Percentiles rank a stretch among this genome's conserved stretches.
Conservation (phyloP, 2,329 filamentous ascomycete genomes). For the Orbilia quercus region DNA sequence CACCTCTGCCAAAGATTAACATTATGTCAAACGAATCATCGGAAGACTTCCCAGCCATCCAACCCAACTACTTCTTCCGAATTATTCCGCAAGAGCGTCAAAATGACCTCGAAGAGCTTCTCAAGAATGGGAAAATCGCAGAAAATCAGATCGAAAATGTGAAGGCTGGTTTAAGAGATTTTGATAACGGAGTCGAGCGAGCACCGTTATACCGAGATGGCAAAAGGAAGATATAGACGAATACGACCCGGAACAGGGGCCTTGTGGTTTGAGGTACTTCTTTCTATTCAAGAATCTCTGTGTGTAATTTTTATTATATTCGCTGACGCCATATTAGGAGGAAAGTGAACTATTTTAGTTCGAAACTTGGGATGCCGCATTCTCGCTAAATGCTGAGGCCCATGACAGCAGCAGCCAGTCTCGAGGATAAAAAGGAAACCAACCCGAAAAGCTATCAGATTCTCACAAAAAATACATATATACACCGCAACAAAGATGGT, state of each 20-base stretch:
- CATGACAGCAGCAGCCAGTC: too few relatives aligned
- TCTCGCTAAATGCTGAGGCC: too few relatives aligned
- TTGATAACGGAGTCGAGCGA: constrained; percentile 30
- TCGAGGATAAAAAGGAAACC: too few relatives aligned
- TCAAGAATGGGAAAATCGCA: constrained; percentile 31
- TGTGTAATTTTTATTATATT: constrained; percentile 20
- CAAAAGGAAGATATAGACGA: constrained; percentile 29
- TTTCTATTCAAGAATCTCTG: constrained; percentile 24
- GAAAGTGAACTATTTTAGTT: constrained; percentile 37
- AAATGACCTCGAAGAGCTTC: constrained; percentile 37
- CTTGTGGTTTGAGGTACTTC: constrained; percentile 40
- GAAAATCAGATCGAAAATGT: constrained; percentile 43
- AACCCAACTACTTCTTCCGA: too few relatives aligned
- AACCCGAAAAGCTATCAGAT: too few relatives aligned
- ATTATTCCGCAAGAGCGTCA: constrained; percentile 25
- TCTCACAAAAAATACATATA: too few relatives aligned
- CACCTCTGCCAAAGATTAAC: too few relatives aligned
- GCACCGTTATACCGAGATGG: constrained; percentile 33
- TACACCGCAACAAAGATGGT: too few relatives aligned
- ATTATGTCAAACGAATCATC: too few relatives aligned
- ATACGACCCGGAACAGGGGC: constrained; percentile 22
- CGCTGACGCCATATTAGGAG: constrained; percentile 36
- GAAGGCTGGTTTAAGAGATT: constrained; percentile 33
- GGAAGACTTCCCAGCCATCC: too few relatives aligned
- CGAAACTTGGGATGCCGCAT: too few relatives aligned